A percentile compares a stretch with the other conserved stretches of the same genome.
Evolutionary conservation across 228 moss, liverwort and hornwort genomes (phyloP).

Genomic region (Sphagnum fallax): DNA sequence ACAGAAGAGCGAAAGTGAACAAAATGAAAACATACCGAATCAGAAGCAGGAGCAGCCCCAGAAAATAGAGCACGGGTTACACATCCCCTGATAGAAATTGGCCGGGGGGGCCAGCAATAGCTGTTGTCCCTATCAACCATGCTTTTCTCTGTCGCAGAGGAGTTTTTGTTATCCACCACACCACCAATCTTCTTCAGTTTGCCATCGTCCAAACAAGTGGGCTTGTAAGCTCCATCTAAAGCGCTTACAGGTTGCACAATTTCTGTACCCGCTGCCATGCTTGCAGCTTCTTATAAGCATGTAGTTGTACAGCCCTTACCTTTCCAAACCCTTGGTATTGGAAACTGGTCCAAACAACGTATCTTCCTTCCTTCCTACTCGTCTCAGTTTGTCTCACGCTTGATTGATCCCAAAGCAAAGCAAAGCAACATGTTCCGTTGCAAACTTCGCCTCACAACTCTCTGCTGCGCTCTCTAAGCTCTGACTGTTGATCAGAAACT

Average conservation of each 20-base stretch:
- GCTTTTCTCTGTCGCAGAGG: constrained; percentile 17
- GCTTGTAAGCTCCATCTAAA: constrained; percentile 89
- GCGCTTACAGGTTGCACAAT: constrained; percentile 95
- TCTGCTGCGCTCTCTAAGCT: too few relatives aligned
- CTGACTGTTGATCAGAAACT: too few relatives aligned
- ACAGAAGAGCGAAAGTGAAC: too few relatives aligned
- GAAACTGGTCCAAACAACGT: too few relatives aligned
- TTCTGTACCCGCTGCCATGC: constrained; percentile 98
- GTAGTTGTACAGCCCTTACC: constrained; percentile 19
- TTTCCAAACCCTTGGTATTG: too few relatives aligned
- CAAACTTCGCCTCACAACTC: too few relatives aligned
- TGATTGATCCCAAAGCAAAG: too few relatives aligned
- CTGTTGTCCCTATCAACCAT: constrained; percentile 30
- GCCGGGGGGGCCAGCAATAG: constrained; percentile 17
- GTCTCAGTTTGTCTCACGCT: too few relatives aligned
- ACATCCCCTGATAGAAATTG: constrained; percentile 20
- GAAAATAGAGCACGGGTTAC: constrained; percentile 22
- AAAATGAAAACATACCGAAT: constrained; percentile 16
- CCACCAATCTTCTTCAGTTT: constrained; percentile 73
- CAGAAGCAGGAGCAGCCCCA: constrained; percentile 11
- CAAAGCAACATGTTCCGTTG: too few relatives aligned
- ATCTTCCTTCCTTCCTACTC: too few relatives aligned
- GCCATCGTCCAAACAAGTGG: constrained; percentile 46
- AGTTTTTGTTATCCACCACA: constrained; percentile 53
- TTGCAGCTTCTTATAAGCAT: constrained; percentile 64